Percentiles rank a stretch among this genome's conserved stretches.
phyloP scores from a whole-genome alignment of 164 flowering plant species.

The Sextonia rubra region DNA sequence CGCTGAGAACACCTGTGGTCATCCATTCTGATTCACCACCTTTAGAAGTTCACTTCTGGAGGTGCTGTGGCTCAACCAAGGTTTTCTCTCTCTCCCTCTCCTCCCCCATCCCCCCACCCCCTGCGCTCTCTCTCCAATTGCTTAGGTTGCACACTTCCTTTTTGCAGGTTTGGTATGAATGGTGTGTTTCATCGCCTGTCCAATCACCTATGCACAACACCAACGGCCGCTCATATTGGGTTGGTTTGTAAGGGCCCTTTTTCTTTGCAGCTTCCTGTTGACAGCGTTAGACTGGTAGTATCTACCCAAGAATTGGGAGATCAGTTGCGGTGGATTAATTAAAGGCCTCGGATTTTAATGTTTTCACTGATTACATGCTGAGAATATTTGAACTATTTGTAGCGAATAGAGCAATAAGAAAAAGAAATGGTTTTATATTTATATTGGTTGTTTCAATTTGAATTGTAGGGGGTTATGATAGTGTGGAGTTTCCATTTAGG shows the following conservation, averaged over 20 bases:
- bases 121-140: background rate
- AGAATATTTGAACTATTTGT: background rate
- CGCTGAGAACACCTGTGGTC: constrained; percentile 70
- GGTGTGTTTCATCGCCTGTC: constrained; percentile 69
- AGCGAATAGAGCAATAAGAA: no score
- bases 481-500: no score
- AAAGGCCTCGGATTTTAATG: background rate
- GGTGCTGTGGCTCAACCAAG: constrained; percentile 86
- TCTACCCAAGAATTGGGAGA: background rate
- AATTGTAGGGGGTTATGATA: no score
- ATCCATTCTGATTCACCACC: constrained; percentile 53
- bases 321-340: background rate
- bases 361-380: no score
- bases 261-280: background rate
- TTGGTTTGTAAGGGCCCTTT: constrained; percentile 55
- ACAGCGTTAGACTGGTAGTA: background rate
- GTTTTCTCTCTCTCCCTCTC: constrained; percentile 24
- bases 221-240: constrained; percentile 99
- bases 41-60: constrained; percentile 87
- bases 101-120: background rate
- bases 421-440: no score
- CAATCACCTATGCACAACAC: constrained; percentile 71
- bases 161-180: constrained; percentile 95
- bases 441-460: no score
- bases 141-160: background rate